phyloP scores from a whole-genome alignment of 805 yeast genomes.

The Wickerhamomyces queroliae region DNA sequence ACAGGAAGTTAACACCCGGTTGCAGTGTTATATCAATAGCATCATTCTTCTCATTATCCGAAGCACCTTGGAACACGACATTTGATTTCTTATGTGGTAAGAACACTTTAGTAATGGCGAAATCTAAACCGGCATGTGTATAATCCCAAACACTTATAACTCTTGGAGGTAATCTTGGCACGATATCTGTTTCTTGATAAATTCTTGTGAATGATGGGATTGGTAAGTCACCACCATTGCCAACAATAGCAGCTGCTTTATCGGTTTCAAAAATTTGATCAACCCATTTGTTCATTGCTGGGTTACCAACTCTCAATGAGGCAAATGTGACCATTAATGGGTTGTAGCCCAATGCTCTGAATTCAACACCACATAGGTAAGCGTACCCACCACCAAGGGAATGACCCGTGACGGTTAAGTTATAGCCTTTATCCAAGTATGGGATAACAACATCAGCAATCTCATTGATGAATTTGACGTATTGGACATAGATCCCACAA shows the following conservation, averaged over 20 bases:
- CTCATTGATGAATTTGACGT: constrained; percentile 33
- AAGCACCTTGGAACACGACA: constrained; percentile 12
- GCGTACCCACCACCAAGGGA: constrained; percentile 76
- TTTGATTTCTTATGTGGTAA: constrained; percentile 26
- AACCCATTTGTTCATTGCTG: constrained; percentile 41
- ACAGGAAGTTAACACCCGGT: constrained; percentile 8
- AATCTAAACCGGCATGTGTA: constrained; percentile 29
- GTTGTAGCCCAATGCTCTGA: constrained; percentile 44
- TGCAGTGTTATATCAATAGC: constrained; percentile 3
- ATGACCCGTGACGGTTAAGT: constrained; percentile 59
- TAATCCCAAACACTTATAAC: constrained; percentile 10
- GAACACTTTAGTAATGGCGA: constrained; percentile 26
- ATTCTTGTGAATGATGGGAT: constrained; percentile 40
- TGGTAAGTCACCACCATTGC: constrained; percentile 25
- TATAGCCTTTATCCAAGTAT: constrained; percentile 37
- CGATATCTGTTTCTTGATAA: constrained; percentile 49
- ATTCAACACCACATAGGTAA: constrained; percentile 55
- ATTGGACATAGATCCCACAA: constrained; percentile 53
- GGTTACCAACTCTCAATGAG: constrained; percentile 60
- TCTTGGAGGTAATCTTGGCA: constrained; percentile 55
- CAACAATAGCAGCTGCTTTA: constrained; percentile 21
- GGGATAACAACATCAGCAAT: constrained; percentile 28
- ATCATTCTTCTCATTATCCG: constrained; percentile 9
- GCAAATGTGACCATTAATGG: constrained; percentile 58
- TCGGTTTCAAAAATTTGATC: constrained; percentile 41